These are phyloP conservation scores for Mycena venus DNA, from an alignment of 768 basidiomycete genomes.

Conservation along the genomic window DNA sequence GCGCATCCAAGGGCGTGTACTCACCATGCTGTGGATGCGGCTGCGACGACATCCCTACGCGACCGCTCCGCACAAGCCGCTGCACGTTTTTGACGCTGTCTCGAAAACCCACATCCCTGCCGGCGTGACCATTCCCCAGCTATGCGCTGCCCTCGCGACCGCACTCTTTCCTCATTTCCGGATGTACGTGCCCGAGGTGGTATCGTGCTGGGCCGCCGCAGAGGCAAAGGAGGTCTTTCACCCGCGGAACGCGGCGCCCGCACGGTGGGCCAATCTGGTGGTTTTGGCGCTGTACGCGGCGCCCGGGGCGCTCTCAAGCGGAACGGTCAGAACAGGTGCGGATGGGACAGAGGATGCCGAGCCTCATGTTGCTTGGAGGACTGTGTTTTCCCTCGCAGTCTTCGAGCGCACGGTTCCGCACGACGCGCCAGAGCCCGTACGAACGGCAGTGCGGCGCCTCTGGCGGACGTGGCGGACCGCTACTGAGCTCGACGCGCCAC, in stretches of 20 bases:
- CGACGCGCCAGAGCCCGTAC: constrained; percentile 9
- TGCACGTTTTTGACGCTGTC: constrained; percentile 9
- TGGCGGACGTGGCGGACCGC: constrained; percentile 57
- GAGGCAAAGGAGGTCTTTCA: constrained; percentile 11
- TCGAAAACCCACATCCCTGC: constrained; percentile 1
- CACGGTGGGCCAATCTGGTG: constrained; percentile 59
- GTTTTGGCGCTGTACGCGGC: constrained; percentile 50
- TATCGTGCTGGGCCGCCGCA: constrained; percentile 15
- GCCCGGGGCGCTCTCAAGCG: constrained; percentile 5
- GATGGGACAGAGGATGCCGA: background rate
- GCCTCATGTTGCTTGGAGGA: constrained; percentile 49
- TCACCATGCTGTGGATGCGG: constrained; percentile 53
- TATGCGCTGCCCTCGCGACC: constrained; percentile 24
- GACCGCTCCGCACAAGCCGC: background rate
- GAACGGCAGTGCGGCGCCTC: constrained; percentile 43
- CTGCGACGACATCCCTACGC: constrained; percentile 17
- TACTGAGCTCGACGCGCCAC: constrained; percentile 26
- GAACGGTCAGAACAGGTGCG: background rate
- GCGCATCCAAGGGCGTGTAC: constrained; percentile 47
- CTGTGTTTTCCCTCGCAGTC: constrained; percentile 55
- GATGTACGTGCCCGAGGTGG: background rate
- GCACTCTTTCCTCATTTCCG: constrained; percentile 24
- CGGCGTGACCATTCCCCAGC: constrained; percentile 16
- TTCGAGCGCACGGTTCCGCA: constrained; percentile 47
- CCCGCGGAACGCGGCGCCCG: background rate